These are phyloP conservation scores for Fusarium subtropicale DNA, from an alignment of 2,329 filamentous ascomycete genomes.

Conservation along the genomic window DNA sequence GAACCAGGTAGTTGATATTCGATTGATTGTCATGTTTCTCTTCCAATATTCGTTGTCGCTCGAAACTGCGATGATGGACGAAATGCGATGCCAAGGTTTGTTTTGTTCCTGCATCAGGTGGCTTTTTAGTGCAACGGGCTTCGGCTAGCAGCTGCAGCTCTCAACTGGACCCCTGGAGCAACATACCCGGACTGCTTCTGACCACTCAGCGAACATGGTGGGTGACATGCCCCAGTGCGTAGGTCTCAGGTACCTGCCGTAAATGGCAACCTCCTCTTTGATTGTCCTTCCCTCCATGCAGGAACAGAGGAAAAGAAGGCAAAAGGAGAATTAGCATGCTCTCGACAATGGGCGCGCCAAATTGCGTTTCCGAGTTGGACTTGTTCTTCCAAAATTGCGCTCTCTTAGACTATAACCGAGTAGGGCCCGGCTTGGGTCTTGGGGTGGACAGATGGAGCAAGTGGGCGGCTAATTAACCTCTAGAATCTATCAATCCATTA, in stretches of 20 bases:
- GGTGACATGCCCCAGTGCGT: constrained; percentile 21
- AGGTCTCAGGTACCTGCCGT: constrained; percentile 26
- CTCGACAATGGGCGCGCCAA: constrained; percentile 1
- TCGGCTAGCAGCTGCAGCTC: constrained; percentile 37
- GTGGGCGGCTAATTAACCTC: constrained; percentile 31
- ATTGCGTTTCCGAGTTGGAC: constrained; percentile 1
- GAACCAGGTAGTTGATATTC: background rate
- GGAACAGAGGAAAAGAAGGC: background rate
- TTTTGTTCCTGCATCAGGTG: constrained; percentile 45
- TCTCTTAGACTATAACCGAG: constrained; percentile 17
- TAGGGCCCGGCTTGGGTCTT: constrained; percentile 10
- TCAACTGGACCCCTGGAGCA: constrained; percentile 21
- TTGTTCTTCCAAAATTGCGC: constrained; percentile 27
- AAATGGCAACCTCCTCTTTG: constrained; percentile 21
- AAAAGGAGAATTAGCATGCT: background rate
- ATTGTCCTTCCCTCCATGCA: background rate
- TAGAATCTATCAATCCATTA: constrained; percentile 19
- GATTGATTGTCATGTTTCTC: background rate
- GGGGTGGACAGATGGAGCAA: background rate
- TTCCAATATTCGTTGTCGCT: background rate
- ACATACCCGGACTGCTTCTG: background rate
- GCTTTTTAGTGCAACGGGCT: constrained; percentile 36
- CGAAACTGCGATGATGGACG: background rate
- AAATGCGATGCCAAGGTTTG: constrained; percentile 12
- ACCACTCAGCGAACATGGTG: constrained; percentile 18